Conservation (phyloP, 345 rosid genomes). For the Citrus maxima region DNA sequence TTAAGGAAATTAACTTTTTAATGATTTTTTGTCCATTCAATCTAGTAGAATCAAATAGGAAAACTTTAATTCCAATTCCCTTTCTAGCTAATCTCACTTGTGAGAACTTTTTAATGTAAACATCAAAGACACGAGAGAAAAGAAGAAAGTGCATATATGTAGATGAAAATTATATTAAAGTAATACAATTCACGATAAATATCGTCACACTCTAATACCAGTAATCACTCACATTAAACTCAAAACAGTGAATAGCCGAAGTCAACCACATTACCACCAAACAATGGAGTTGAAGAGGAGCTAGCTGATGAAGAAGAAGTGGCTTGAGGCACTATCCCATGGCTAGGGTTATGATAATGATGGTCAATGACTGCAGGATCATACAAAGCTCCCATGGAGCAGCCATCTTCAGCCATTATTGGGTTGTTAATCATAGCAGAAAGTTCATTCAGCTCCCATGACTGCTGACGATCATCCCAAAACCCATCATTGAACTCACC, state of each 20-base stretch:
- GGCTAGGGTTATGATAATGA: constrained; percentile 7
- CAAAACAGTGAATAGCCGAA: constrained; percentile 38
- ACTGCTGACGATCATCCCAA: constrained; percentile 25
- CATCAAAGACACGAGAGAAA: neutral
- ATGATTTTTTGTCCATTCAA: neutral
- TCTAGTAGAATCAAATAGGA: neutral
- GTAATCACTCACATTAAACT: constrained; percentile 17
- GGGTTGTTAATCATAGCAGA: constrained; percentile 50
- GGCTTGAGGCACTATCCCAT: constrained; percentile 30
- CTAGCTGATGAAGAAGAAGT: constrained; percentile 23
- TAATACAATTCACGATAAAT: constrained; percentile 3
- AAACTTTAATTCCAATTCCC: constrained; percentile 11
- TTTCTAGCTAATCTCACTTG: constrained; percentile 5
- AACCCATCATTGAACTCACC: constrained; percentile 23
- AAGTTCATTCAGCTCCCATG: constrained; percentile 57
- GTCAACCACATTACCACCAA: constrained; percentile 41
- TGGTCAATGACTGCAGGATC: neutral
- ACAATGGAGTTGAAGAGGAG: constrained; percentile 22
- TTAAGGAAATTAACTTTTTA: neutral
- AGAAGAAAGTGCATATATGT: constrained; percentile 11
- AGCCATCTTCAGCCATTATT: constrained; percentile 26
- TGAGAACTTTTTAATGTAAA: constrained; percentile 2
- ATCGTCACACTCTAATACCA: neutral
- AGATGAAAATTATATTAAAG: neutral
- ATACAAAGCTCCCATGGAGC: constrained; percentile 32